Conservation (phyloP, 2,329 filamentous ascomycete genomes). For the Cercospora janseana region DNA sequence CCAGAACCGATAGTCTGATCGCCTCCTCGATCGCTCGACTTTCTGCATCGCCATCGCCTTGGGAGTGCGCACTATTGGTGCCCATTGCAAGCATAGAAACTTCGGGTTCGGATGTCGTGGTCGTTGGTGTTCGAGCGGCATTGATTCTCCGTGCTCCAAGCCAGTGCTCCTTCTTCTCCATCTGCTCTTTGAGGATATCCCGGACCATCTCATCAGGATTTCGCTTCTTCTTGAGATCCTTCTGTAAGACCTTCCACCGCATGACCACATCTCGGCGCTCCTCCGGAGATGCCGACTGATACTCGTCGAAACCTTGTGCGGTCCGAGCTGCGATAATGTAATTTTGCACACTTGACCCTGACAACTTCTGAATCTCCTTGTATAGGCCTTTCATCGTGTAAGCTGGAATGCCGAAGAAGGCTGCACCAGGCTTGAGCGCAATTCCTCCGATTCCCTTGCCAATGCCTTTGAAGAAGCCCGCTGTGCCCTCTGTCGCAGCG, state of each 20-base stretch:
- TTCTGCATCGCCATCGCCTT: conserved; percentile 39
- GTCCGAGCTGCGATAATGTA: conserved; percentile 78
- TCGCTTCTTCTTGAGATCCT: conserved; percentile 58
- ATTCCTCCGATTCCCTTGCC: conserved; percentile 76
- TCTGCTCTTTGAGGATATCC: conserved; percentile 42
- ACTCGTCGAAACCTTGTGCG: conserved; percentile 70
- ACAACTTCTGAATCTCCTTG: conserved; percentile 66
- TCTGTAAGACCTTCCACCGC: conserved; percentile 62
- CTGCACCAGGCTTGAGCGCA: conserved; percentile 71
- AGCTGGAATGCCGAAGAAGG: conserved; percentile 56
- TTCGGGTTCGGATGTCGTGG: conserved; percentile 8
- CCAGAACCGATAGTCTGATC: conserved; percentile 65
- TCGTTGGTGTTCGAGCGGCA: conserved; percentile 17
- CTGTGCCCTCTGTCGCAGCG: conserved; percentile 59
- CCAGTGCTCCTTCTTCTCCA: conserved; percentile 32
- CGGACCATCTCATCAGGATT: conserved; percentile 57
- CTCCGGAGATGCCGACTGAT: conserved; percentile 52
- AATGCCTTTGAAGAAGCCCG: conserved; percentile 71
- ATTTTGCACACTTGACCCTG: conserved; percentile 69
- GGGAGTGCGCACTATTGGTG: conserved; percentile 15
- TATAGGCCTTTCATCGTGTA: conserved; percentile 77
- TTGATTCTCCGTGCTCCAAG: conserved; percentile 17
- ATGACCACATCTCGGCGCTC: conserved; percentile 64
- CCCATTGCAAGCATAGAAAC: conserved; percentile 21
- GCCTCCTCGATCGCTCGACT: conserved; percentile 67